Evolutionary conservation across 495 filamentous ascomycete genomes (phyloP).

Genomic region (Penicillium coffeae): DNA sequence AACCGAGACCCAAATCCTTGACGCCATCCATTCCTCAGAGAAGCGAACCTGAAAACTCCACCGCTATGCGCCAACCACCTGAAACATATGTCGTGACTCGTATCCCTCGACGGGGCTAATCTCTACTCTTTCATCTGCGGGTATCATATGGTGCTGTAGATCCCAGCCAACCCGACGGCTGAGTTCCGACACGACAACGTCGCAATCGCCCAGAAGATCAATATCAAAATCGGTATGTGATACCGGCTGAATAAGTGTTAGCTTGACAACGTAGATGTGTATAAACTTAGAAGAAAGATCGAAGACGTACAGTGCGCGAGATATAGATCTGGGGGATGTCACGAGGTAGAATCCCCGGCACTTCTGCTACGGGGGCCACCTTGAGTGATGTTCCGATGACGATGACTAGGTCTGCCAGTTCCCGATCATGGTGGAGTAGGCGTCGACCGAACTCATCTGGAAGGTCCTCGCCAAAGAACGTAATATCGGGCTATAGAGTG

Average conservation of each 20-base stretch:
- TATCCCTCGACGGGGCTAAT: conserved; percentile 58
- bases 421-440: conserved; percentile 71
- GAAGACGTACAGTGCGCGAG: conserved; percentile 62
- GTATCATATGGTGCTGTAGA: conserved; percentile 84
- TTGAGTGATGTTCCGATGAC: conserved; percentile 97
- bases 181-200: conserved; percentile 85
- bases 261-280: not conserved
- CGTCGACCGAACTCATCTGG: conserved; percentile 81
- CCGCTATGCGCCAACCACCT: conserved; percentile 44
- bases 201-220: conserved; percentile 89
- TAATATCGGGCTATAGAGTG: conserved; percentile 72
- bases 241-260: conserved; percentile 54
- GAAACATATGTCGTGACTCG: conserved; percentile 62
- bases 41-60: conserved; percentile 35
- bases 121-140: conserved; percentile 58
- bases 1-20: conserved; percentile 2
- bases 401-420: conserved; percentile 83
- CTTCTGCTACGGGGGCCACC: conserved; percentile 90
- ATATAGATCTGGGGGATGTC: conserved; percentile 93
- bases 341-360: conserved; percentile 72
- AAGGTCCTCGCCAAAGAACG: conserved; percentile 77
- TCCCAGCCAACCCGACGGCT: conserved; percentile 83
- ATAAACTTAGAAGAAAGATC: not conserved
- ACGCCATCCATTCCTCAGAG: conserved; percentile 30
- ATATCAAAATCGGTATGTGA: conserved; percentile 92